These are phyloP conservation scores for Rubia yunnanensis DNA, from an alignment of 257 asterid species.

Conservation along the genomic window DNA sequence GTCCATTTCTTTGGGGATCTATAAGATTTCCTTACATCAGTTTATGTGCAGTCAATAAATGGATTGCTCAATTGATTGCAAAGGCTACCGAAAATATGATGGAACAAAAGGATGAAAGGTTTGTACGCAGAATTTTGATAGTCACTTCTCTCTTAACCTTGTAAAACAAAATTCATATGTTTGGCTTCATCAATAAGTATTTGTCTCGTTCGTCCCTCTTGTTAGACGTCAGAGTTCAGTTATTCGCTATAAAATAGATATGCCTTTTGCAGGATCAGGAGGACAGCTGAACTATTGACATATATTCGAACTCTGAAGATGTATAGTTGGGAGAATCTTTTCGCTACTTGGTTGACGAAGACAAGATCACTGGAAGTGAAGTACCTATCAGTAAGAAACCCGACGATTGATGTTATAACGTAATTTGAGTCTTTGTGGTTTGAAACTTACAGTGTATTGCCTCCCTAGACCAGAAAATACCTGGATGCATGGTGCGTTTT, in stretches of 20 bases:
- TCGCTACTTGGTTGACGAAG: slow-evolving; percentile 69
- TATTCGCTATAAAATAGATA: slow-evolving; percentile 9
- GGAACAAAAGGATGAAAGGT: slow-evolving; percentile 99
- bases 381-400: slow-evolving; percentile 57
- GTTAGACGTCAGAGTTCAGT: neutral
- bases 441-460: slow-evolving; percentile 13
- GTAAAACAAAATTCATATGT: neutral
- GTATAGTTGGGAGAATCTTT: slow-evolving; percentile 91
- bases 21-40: neutral
- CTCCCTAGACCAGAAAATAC: slow-evolving; percentile 78
- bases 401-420: neutral
- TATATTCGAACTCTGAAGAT: slow-evolving; percentile 83
- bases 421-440: slow-evolving; percentile 1
- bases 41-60: slow-evolving; percentile 66
- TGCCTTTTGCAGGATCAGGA: slow-evolving; percentile 61
- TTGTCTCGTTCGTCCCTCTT: neutral
- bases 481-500: slow-evolving; percentile 98
- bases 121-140: neutral
- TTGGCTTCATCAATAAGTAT: neutral
- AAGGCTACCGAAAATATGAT: slow-evolving; percentile 79
- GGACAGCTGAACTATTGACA: slow-evolving; percentile 66
- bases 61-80: slow-evolving; percentile 94
- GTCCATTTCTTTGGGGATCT: neutral
- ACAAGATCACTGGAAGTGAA: slow-evolving; percentile 76
- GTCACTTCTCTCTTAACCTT: neutral